phyloP scores from a whole-genome alignment of 1,284 basidiomycete species.

The Tremellales sp. region DNA sequence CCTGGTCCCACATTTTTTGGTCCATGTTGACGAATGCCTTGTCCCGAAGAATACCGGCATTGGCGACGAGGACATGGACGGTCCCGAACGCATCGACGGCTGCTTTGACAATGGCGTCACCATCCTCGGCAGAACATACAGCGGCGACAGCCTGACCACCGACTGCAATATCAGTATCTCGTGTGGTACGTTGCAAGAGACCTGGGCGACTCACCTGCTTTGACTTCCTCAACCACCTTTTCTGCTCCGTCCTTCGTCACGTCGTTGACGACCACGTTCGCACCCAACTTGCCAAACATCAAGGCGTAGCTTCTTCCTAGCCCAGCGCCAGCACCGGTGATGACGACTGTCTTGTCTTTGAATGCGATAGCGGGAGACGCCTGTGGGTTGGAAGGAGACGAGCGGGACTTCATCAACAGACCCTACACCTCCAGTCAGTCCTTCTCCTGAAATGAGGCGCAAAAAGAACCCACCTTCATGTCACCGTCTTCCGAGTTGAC shows the following conservation, averaged over 20 bases:
- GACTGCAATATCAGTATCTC: conserved; percentile 52
- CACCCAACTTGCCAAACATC: conserved; percentile 86
- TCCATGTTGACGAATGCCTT: conserved; percentile 87
- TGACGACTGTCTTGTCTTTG: conserved; percentile 84
- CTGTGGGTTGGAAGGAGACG: conserved; percentile 68
- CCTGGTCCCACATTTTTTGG: conserved; percentile 91
- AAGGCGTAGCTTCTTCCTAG: conserved; percentile 88
- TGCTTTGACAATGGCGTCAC: conserved; percentile 80
- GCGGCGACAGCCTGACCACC: conserved; percentile 85
- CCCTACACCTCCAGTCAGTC: conserved; percentile 10
- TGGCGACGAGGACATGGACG: conserved; percentile 86
- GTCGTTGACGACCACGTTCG: conserved; percentile 96
- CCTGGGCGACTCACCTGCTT: conserved; percentile 56
- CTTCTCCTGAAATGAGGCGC: background rate
- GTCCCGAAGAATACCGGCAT: conserved; percentile 90
- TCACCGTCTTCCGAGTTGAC: conserved; percentile 66
- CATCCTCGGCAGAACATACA: conserved; percentile 79
- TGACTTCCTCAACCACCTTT: conserved; percentile 80
- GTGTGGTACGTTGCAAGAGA: background rate
- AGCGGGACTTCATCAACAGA: conserved; percentile 62
- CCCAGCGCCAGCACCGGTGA: conserved; percentile 91
- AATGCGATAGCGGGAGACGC: conserved; percentile 67
- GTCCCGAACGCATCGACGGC: conserved; percentile 84
- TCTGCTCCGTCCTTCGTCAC: conserved; percentile 80
- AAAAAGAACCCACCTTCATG: conserved; percentile 54